A percentile compares a stretch with the other conserved stretches of the same genome.
phyloP scores from a whole-genome alignment of 805 yeast species.

The Schwanniomyces occidentalis region DNA sequence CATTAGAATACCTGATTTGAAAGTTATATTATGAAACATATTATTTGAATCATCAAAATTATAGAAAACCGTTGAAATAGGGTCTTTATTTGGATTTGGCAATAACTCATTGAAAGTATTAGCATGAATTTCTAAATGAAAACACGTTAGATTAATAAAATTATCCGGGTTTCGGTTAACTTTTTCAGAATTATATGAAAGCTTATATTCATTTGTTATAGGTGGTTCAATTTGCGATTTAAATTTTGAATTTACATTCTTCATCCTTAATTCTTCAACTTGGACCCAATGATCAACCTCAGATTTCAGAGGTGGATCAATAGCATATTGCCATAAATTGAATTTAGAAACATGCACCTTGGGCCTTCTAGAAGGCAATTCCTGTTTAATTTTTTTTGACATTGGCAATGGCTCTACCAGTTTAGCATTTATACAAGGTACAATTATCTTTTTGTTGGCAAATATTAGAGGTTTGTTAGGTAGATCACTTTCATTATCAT shows the following conservation, averaged over 20 bases:
- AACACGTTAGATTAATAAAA: conserved; percentile 52
- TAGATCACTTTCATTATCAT: conserved; percentile 51
- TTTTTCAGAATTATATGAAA: conserved; percentile 35
- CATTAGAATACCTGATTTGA: conserved; percentile 18
- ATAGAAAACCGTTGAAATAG: conserved; percentile 64
- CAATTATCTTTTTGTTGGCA: conserved; percentile 63
- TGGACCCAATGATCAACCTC: conserved; percentile 38
- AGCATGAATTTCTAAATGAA: conserved; percentile 69
- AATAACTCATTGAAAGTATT: conserved; percentile 46
- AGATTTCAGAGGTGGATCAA: conserved; percentile 48
- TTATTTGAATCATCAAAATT: conserved; percentile 43
- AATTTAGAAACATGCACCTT: neutral
- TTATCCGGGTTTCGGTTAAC: conserved; percentile 37
- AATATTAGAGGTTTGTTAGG: conserved; percentile 57
- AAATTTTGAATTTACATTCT: conserved; percentile 12
- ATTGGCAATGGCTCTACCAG: conserved; percentile 6
- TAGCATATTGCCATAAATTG: conserved; percentile 45
- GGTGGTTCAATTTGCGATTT: conserved; percentile 55
- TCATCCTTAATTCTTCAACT: conserved; percentile 11
- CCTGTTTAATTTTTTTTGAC: conserved; percentile 2
- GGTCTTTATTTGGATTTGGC: conserved; percentile 71
- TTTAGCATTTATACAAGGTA: conserved; percentile 38
- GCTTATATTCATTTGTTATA: conserved; percentile 42
- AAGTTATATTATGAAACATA: conserved; percentile 11
- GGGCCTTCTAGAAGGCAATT: neutral